Evolutionary conservation across 257 asterid species (phyloP), one percentile per base, ranked within the genome.

Genomic region (Jaltomata sinuosa): DNA sequence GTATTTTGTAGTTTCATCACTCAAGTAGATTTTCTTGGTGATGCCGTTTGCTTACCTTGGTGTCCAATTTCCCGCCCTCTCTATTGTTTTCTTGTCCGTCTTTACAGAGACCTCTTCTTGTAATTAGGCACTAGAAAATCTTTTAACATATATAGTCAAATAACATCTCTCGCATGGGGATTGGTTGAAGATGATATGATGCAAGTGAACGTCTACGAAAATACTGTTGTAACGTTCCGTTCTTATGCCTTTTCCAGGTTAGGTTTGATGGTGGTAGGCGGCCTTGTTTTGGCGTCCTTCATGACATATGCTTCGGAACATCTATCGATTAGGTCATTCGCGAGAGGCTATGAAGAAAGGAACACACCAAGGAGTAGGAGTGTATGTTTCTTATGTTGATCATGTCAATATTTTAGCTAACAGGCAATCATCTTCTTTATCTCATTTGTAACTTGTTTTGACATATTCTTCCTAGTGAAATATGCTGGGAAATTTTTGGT

Each of bases 221-320:
- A 67, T 18, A 32, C 49, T 67, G 3, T 18, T 0, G 27, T 67
- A 67, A 67, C 0, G 16, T 1, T 65, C 16, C 0, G 6, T 65
- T 65, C 74, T 64, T 38, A 29, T 45, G 50, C 19, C 83, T 40
- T 55, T 45, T 84, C 54, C 29, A 96, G 99, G 91, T 85, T 96
- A 88, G 98, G 94, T 79, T 85, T 92, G 91, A 93, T 96, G 97
- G 98, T 90, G 45, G 92, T 74, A 18, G 90, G 88, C 12, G 97
- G 98, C 86, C 68, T 96, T 81, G 40, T 92, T 76, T 90, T 96
- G 88, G 93, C 91, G 42, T 91, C 96, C 59, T 96, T 94, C 87
- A 89, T 92, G 95, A 93, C 99, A 5, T 91, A 88, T 85, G 98
- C 97, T 79, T 90, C 98, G 1, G 94, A 93, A 69, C 97, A 90